These are phyloP conservation scores for Cercospora nicotianae DNA, from an alignment of 2,329 filamentous ascomycete genomes.

Conservation along the genomic window DNA sequence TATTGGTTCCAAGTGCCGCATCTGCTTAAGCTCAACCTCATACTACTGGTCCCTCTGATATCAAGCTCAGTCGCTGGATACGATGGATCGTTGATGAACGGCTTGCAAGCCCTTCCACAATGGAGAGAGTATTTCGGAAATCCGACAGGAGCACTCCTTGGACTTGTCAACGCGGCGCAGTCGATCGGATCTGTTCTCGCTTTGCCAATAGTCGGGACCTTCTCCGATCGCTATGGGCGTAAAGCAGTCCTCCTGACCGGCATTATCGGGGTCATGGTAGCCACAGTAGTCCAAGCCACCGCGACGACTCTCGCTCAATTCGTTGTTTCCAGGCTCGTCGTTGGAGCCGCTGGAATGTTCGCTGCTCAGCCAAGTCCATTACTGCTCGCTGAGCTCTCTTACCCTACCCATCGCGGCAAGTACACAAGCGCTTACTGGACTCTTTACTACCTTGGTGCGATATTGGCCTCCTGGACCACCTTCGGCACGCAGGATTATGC, in stretches of 20 bases:
- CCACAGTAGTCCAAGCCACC: conserved; percentile 39
- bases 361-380: conserved; percentile 27
- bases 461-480: conserved; percentile 28
- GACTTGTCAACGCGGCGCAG: conserved; percentile 43
- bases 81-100: conserved; percentile 50
- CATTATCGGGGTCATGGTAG: conserved; percentile 35
- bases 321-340: conserved; percentile 24
- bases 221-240: conserved; percentile 46
- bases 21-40: conserved; percentile 48
- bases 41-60: conserved; percentile 47
- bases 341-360: conserved; percentile 29
- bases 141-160: conserved; percentile 41
- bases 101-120: conserved; percentile 41
- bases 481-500: conserved; percentile 24
- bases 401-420: conserved; percentile 29
- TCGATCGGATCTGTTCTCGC: conserved; percentile 45
- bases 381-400: conserved; percentile 26
- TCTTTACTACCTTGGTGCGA: conserved; percentile 27
- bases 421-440: conserved; percentile 26
- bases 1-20: conserved; percentile 48
- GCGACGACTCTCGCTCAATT: conserved; percentile 31
- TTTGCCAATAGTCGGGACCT: conserved; percentile 40
- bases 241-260: conserved; percentile 41
- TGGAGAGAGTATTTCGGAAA: conserved; percentile 48
- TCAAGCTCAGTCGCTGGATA: conserved; percentile 49